Percentiles rank a stretch among this genome's conserved stretches.
Evolutionary conservation across 2,329 filamentous ascomycete genomes (phyloP).

Genomic region (Clonostachys byssicola): DNA sequence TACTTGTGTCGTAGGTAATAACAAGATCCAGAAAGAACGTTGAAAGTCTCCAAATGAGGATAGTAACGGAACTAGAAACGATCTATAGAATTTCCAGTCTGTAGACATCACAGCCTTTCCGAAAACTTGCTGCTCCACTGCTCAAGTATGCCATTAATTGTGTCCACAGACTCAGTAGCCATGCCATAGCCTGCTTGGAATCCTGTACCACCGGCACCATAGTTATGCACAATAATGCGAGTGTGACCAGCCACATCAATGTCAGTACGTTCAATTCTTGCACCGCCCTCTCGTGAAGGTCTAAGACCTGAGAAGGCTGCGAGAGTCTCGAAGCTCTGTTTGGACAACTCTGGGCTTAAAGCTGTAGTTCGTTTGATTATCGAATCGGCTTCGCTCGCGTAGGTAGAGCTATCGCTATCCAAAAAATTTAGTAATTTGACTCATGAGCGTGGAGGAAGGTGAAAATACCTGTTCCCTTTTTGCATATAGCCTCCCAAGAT

Average conservation of each 20-base stretch:
- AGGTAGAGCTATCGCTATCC: conserved; percentile 22
- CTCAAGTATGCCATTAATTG: not conserved
- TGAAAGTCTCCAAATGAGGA: no score
- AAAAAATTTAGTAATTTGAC: not conserved
- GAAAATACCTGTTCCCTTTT: conserved; percentile 16
- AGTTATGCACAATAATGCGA: conserved; percentile 28
- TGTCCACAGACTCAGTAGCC: conserved; percentile 24
- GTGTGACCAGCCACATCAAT: conserved; percentile 12
- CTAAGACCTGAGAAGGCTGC: conserved; percentile 21
- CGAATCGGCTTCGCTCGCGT: conserved; percentile 25
- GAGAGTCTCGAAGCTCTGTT: conserved; percentile 16
- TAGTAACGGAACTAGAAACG: no score
- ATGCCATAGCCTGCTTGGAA: conserved; percentile 36
- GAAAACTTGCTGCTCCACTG: no score
- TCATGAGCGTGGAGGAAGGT: not conserved
- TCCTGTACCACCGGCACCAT: conserved; percentile 37
- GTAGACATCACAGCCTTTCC: no score
- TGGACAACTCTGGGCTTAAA: conserved; percentile 20
- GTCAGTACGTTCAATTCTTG: conserved; percentile 35
- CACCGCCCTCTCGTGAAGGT: conserved; percentile 31
- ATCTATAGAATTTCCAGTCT: no score
- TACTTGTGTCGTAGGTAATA: no score
- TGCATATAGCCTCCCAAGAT: conserved; percentile 31
- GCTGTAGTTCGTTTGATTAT: conserved; percentile 25
- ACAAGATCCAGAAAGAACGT: no score